These are phyloP conservation scores for Fraxinus excelsior DNA, from an alignment of 257 asterid species.

Conservation along the genomic window DNA sequence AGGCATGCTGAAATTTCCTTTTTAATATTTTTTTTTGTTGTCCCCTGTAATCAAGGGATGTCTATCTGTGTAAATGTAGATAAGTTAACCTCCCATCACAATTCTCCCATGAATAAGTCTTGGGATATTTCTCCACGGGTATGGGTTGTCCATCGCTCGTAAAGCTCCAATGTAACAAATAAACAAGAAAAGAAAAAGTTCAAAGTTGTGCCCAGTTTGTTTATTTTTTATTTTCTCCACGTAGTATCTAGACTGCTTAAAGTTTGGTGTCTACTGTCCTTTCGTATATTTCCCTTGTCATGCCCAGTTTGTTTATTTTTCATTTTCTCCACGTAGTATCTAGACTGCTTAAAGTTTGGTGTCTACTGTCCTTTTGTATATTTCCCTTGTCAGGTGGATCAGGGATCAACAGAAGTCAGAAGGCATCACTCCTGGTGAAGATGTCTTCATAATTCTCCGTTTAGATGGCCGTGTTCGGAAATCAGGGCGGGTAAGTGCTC, in stretches of 20 bases:
- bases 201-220: background rate
- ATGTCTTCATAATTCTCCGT: conserved; percentile 89
- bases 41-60: too few species aligned
- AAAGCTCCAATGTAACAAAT: background rate
- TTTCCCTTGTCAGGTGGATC: conserved; percentile 73
- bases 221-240: background rate
- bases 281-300: conserved; percentile 32
- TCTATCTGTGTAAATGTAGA: too few species aligned
- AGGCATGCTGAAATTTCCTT: background rate
- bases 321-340: conserved; percentile 5
- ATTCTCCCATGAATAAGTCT: background rate
- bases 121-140: background rate
- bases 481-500: conserved; percentile 82
- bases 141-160: background rate
- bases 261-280: background rate
- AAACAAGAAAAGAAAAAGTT: background rate
- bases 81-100: background rate
- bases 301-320: background rate
- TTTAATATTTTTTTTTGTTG: background rate
- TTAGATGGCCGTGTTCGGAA: conserved; percentile 96
- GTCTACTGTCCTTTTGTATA: background rate
- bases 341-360: background rate
- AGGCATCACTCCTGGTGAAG: conserved; percentile 92
- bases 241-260: conserved; percentile 4
- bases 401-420: conserved; percentile 85